These are phyloP conservation scores for Arctium lappa DNA, from an alignment of 129 eudicot species.

Conservation along the genomic window DNA sequence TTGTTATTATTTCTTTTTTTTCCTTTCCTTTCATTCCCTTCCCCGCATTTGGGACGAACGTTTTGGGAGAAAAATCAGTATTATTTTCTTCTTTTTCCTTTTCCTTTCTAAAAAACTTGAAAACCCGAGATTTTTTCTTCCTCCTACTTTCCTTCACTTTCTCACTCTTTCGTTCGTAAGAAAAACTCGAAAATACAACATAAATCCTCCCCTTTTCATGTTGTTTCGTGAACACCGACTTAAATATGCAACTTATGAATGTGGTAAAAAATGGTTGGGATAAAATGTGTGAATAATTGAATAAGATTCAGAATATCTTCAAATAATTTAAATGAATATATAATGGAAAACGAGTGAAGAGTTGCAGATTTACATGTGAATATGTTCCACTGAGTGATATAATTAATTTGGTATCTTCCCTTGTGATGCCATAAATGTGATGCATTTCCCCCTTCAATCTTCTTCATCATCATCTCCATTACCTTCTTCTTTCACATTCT, in stretches of 20 bases:
- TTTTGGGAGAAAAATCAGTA: background rate
- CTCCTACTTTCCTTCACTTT: background rate
- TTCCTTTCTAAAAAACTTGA: background rate
- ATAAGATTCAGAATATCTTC: constrained; percentile 23
- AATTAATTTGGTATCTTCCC: constrained; percentile 30
- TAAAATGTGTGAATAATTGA: constrained; percentile 43
- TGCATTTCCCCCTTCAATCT: constrained; percentile 9
- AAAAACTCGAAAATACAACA: background rate
- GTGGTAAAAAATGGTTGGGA: background rate
- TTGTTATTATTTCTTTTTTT: no score
- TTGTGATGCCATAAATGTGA: constrained; percentile 24
- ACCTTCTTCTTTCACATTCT: background rate
- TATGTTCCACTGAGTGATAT: constrained; percentile 38
- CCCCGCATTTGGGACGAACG: no score
- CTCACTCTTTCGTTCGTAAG: no score
- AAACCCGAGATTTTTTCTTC: background rate
- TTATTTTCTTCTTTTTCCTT: background rate
- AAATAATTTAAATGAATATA: constrained; percentile 17
- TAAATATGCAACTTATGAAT: background rate
- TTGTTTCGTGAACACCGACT: background rate
- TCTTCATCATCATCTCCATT: constrained; percentile 18
- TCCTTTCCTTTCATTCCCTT: no score
- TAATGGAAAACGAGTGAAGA: background rate
- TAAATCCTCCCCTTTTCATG: background rate
- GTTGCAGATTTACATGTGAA: constrained; percentile 60